These are phyloP conservation scores for Sphagnum magellanicum DNA, from an alignment of 228 moss, liverwort and hornwort species.

Conservation along the genomic window DNA sequence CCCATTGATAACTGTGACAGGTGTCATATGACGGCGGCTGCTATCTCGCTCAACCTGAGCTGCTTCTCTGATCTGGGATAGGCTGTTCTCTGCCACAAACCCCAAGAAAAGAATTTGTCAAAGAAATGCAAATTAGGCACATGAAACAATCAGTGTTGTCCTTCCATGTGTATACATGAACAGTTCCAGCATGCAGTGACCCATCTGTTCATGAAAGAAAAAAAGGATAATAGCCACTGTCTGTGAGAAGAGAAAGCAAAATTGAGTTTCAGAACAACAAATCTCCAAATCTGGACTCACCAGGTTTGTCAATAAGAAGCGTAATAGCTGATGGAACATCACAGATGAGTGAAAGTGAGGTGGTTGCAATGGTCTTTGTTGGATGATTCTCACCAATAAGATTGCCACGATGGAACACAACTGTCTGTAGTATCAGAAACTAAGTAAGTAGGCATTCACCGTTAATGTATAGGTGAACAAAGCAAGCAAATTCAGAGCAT, in stretches of 20 bases:
- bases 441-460: constrained; percentile 4
- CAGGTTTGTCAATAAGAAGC: constrained; percentile 78
- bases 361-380: constrained; percentile 53
- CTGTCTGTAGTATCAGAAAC: constrained; percentile 31
- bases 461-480: neutral
- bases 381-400: constrained; percentile 84
- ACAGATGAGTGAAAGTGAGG: constrained; percentile 61
- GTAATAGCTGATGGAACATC: constrained; percentile 64
- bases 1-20: constrained; percentile 73
- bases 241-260: too few relatives aligned
- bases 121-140: too few relatives aligned
- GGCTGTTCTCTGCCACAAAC: constrained; percentile 50
- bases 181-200: too few relatives aligned
- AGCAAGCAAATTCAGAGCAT: neutral
- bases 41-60: constrained; percentile 66
- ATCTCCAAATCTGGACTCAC: constrained; percentile 15
- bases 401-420: constrained; percentile 77
- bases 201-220: too few relatives aligned
- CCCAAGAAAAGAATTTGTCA: neutral
- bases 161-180: too few relatives aligned
- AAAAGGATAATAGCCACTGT: too few relatives aligned
- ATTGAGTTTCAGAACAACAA: too few relatives aligned
- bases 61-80: constrained; percentile 48
- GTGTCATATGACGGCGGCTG: constrained; percentile 35
- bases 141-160: too few relatives aligned